Base-by-base conservation (phyloP, 2,329 filamentous ascomycete genomes). In the Monosporascus sp. region DNA sequence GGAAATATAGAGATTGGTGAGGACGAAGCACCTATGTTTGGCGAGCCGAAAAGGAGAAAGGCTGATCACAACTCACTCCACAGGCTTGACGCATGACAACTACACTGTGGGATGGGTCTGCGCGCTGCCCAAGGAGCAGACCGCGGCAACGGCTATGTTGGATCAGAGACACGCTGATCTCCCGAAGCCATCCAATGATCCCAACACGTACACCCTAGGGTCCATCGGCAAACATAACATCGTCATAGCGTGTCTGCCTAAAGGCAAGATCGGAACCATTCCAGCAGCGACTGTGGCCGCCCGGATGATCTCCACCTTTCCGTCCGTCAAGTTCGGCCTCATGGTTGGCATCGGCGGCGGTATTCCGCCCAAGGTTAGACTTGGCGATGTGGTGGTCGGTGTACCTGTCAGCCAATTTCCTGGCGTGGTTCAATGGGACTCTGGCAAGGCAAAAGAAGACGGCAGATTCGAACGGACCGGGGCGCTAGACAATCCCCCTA, bases 341-440 rank as follows among this genome's bases (percentile, higher is more conserved):
- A 68, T 78, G 65, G 73, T 78, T 1, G 74, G 74, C 18, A 71
- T 78, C 40, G 74, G 70, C 14, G 61, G 64, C 24, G 65, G 62
- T 18, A 49, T 62, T 37, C 55, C 61, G 14, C 49, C 49, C 2
- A 52, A 60, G 38, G 50, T 65, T 26, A 52, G 58, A 18, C 55
- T 67, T 1, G 62, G 64, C 11, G 64, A 66, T 54, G 54, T 66
- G 1, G 63, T 67, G 2, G 60, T 65, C 14, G 53, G 63, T 35
- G 50, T 51, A 5, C 57, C 62, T 1, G 31, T 5, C 3, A 51
- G 37, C 37, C n/a, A 35, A 20, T 53, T 54, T 18, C 57, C 60
- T 3, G 62, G 60, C 18, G 62, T 65, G 0, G 52, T 65, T 2
- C 58, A 65, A 37, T 65, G 59, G 60, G 62, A 66, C 9, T 15